Conservation (phyloP, 345 rosid species). For the Arabis alpina region DNA sequence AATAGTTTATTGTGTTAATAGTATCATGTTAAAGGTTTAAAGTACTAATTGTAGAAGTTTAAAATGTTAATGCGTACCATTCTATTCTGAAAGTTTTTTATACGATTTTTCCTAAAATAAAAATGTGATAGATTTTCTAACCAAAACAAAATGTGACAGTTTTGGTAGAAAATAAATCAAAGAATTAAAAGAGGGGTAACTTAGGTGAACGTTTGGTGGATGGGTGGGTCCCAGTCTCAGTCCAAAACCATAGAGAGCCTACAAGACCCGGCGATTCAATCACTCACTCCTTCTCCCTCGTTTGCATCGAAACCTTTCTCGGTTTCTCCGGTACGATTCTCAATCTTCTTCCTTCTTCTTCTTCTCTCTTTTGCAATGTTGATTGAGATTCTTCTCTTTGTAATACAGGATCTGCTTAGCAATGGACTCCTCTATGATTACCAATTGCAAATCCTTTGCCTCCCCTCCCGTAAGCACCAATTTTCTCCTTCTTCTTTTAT, state of each 20-base stretch:
- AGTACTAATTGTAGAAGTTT: too few relatives aligned
- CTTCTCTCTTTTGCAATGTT: neutral
- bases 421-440: constrained; percentile 77
- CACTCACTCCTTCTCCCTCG: neutral
- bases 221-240: neutral
- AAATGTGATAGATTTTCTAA: too few relatives aligned
- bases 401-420: constrained; percentile 28
- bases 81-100: too few relatives aligned
- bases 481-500: neutral
- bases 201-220: neutral
- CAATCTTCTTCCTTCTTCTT: neutral
- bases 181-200: too few relatives aligned
- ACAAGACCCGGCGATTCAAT: neutral
- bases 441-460: constrained; percentile 60
- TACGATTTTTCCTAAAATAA: too few relatives aligned
- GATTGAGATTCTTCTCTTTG: constrained; percentile 4
- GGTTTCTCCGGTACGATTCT: constrained; percentile 2
- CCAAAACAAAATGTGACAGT: too few relatives aligned
- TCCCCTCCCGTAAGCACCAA: constrained; percentile 61
- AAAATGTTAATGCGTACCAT: too few relatives aligned
- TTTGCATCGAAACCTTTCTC: constrained; percentile 14
- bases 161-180: too few relatives aligned
- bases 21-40: too few relatives aligned
- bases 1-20: too few relatives aligned
- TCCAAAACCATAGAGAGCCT: neutral